A percentile compares a stretch with the other conserved stretches of the same genome.
These are phyloP conservation scores for Tulasnella sp. DNA, from an alignment of 768 basidiomycete species.

Conservation along the genomic window DNA sequence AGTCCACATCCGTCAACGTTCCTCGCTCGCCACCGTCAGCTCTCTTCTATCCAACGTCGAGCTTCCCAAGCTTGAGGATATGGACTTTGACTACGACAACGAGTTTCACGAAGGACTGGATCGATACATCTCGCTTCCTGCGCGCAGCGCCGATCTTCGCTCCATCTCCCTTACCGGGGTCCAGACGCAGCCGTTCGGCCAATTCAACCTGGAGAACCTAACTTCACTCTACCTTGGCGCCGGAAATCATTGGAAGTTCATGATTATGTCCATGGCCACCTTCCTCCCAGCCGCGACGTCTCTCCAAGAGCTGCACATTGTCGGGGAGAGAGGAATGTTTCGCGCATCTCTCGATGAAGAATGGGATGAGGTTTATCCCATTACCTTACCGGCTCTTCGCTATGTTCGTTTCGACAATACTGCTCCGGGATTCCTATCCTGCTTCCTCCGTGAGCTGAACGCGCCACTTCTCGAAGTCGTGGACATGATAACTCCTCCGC, in stretches of 20 bases:
- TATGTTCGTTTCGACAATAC: not conserved
- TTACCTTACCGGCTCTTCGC: not conserved
- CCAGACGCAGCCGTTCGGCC: not conserved
- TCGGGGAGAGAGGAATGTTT: not conserved
- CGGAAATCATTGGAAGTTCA: not conserved
- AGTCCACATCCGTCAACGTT: not conserved
- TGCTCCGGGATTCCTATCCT: not conserved
- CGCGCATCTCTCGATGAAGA: not conserved
- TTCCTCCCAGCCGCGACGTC: not conserved
- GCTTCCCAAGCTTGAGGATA: not conserved
- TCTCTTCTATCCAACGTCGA: not conserved
- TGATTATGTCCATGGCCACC: not conserved
- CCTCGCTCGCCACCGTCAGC: not conserved
- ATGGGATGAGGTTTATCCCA: not conserved
- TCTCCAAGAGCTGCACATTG: not conserved
- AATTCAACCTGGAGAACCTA: not conserved
- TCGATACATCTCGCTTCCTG: not conserved
- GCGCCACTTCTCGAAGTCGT: not conserved
- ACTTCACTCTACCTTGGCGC: not conserved
- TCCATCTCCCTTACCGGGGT: not conserved
- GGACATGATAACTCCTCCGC: not conserved
- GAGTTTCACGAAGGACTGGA: not conserved
- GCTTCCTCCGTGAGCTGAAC: not conserved
- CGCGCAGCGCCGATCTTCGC: not conserved
- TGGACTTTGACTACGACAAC: not conserved